Base-by-base conservation (phyloP, 768 basidiomycete species). In the Lactarius pseudohatsudake region DNA sequence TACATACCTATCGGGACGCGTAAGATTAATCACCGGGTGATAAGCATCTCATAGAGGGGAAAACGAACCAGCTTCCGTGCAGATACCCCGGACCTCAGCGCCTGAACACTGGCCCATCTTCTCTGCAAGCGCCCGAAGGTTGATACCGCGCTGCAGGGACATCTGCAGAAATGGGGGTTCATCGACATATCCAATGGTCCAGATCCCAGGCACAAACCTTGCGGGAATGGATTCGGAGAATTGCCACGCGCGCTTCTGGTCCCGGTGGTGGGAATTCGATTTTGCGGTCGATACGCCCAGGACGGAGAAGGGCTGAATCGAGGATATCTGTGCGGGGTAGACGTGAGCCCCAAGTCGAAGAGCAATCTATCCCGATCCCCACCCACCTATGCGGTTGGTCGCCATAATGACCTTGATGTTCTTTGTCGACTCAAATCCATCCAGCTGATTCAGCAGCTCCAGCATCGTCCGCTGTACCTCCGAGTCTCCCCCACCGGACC, bases 81-180 rank as follows among this genome's bases (percentile, higher is more conserved):
- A 96, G 71, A 97, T 97, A 78, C 95, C 96, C 18, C 96, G 85
- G 18, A 98, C 96, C 76, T 99, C 96, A 1, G 96, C 96, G 71
- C 96, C 96, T 1, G 94, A 96, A 75, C 96, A 98, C 74, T 97
- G 94, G 0, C 96, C 96, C 96, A 98, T 99, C 84, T 99, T 98
- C 77, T 98, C 96, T 0, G 96, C 96, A 2, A 99, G 82, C 2
- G 90, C 88, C 18, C 94, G 90, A n/a, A 98, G 84, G 79, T 99
- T 95, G 77, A 99, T 99, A 2, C 96, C 96, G 65, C 96, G 86
- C 79, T 98, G 96, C 36, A 98, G 81, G 1, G 94, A 98, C 96
- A 98, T 99, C 92, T 94, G 32, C 15, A 26, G 36, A 20, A 43
- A 64, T 18, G 28, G 62, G 58, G 36, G 22, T 28, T 56, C 30